A percentile compares a stretch with the other conserved stretches of the same genome.
Evolutionary conservation across 257 asterid species (phyloP).

Genomic region (Voacanga thouarsii): DNA sequence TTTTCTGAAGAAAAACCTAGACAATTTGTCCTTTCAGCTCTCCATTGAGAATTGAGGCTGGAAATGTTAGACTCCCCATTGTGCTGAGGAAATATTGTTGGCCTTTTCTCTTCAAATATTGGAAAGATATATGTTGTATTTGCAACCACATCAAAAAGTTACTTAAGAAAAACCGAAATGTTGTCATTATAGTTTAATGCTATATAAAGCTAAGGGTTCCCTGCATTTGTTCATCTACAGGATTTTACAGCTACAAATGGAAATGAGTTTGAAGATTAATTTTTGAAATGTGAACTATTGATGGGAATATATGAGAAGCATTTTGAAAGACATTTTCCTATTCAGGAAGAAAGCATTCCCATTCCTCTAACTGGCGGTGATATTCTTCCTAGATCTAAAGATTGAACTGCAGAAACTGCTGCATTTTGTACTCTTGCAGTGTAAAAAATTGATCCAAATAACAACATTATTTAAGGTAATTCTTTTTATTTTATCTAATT

Average conservation of each 20-base stretch:
- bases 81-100: neutral
- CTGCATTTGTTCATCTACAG: conserved; percentile 23
- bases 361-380: conserved; percentile 80
- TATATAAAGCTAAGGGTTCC: neutral
- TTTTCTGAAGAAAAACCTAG: neutral
- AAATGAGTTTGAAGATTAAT: conserved; percentile 84
- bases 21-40: no score
- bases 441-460: conserved; percentile 73
- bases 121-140: neutral
- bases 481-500: neutral
- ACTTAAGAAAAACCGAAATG: neutral
- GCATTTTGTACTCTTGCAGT: conserved; percentile 78
- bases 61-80: neutral
- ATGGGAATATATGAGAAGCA: conserved; percentile 92
- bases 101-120: neutral
- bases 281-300: conserved; percentile 74
- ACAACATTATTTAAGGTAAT: conserved; percentile 64
- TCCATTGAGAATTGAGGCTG: neutral
- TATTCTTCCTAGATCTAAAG: conserved; percentile 77
- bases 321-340: conserved; percentile 77
- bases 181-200: neutral
- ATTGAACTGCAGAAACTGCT: conserved; percentile 89
- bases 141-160: no score
- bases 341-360: conserved; percentile 87
- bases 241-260: conserved; percentile 90